Conservation (phyloP, 169 alveolate species). For the Cryptosporidium xiaoi region DNA sequence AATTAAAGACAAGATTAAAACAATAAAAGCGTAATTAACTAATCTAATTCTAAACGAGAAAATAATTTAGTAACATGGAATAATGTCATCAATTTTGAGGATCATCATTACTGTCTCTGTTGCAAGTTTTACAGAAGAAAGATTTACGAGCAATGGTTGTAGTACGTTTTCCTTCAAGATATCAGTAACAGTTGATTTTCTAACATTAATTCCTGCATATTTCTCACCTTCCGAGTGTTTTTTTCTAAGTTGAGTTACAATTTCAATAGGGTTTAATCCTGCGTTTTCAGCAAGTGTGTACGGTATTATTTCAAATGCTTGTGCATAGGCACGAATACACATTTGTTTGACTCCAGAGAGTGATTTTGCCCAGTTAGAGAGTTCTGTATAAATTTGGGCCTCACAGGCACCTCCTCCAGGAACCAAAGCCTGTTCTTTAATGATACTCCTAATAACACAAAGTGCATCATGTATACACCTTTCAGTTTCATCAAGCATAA, state of each 20-base stretch:
- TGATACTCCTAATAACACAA: constrained; percentile 97
- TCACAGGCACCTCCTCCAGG: constrained; percentile 99
- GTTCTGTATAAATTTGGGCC: constrained; percentile 89
- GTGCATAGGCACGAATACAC: constrained; percentile 96
- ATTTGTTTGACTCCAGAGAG: constrained; percentile 94
- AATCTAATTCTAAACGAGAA: neutral
- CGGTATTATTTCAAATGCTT: constrained; percentile 98
- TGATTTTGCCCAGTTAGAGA: constrained; percentile 83
- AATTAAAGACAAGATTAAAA: neutral
- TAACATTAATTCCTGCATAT: constrained; percentile 94
- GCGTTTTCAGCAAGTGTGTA: constrained; percentile 99
- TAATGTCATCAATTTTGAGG: constrained; percentile 98
- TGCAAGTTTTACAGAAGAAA: constrained; percentile 95
- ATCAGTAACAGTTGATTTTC: constrained; percentile 90
- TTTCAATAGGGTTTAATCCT: constrained; percentile 96
- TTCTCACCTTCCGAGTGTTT: constrained; percentile 92
- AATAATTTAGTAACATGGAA: constrained; percentile 75
- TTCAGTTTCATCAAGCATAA: constrained; percentile 98
- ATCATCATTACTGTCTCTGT: constrained; percentile 99
- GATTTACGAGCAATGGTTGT: constrained; percentile 97
- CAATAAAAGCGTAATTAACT: neutral
- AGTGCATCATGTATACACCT: constrained; percentile 98
- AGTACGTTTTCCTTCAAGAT: constrained; percentile 94
- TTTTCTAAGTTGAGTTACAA: constrained; percentile 95
- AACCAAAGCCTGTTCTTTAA: constrained; percentile 94